Evolutionary conservation across 1,139 yeast species (phyloP).

Genomic region (Suhomyces ambrosiae): DNA sequence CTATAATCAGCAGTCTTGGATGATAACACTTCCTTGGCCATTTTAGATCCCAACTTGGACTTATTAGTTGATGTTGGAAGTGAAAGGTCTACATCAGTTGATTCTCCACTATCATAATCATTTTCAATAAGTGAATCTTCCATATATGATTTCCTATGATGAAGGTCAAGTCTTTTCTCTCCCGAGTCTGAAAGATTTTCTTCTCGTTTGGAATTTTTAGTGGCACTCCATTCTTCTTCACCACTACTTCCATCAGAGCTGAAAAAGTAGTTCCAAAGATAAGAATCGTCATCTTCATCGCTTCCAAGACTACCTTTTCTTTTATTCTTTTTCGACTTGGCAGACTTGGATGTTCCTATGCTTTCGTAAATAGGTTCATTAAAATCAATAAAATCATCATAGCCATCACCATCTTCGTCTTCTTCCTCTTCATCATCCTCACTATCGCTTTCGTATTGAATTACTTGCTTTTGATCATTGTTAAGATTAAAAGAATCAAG

Average conservation of each 20-base stretch:
- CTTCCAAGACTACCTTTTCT: slow-evolving; percentile 27
- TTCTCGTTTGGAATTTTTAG: slow-evolving; percentile 5
- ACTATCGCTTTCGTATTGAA: slow-evolving; percentile 34
- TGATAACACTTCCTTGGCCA: slow-evolving; percentile 86
- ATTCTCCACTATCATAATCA: slow-evolving; percentile 65
- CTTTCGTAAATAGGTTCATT: slow-evolving; percentile 14
- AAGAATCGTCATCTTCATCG: slow-evolving; percentile 55
- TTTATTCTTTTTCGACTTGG: slow-evolving; percentile 11
- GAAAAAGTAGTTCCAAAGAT: slow-evolving; percentile 58
- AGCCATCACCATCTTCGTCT: slow-evolving; percentile 25
- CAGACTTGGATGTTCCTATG: slow-evolving; percentile 7
- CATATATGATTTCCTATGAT: slow-evolving; percentile 8
- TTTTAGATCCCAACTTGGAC: slow-evolving; percentile 63
- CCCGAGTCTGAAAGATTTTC: slow-evolving; percentile 5
- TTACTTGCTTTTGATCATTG: slow-evolving; percentile 26
- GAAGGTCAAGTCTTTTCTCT: slow-evolving; percentile 3
- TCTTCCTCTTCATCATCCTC: slow-evolving; percentile 31
- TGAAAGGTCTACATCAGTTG: slow-evolving; percentile 86
- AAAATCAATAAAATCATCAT: slow-evolving; percentile 24
- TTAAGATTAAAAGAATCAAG: slow-evolving; percentile 30
- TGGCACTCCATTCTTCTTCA: slow-evolving; percentile 15
- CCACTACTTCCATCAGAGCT: slow-evolving; percentile 45
- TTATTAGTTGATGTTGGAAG: slow-evolving; percentile 65
- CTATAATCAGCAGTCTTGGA: slow-evolving; percentile 81
- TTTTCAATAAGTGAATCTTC: slow-evolving; percentile 22